Conservation (phyloP, 768 basidiomycete species). For the Pulveroboletus sp. region DNA sequence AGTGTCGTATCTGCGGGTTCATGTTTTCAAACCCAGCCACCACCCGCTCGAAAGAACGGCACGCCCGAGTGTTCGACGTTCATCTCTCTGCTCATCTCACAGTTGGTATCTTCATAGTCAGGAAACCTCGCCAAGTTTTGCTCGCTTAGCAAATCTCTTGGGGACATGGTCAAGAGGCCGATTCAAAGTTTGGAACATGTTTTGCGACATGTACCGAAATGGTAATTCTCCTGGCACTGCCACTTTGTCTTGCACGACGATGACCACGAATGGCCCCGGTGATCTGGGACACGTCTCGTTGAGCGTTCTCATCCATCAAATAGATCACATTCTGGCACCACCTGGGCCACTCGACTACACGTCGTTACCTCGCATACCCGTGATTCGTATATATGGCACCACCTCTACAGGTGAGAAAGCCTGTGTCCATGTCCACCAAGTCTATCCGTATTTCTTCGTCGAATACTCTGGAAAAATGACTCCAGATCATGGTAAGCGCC, state of each 20-base stretch:
- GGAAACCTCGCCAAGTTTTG: no score
- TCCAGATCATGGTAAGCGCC: conserved; percentile 57
- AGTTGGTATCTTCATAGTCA: background rate
- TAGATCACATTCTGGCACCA: conserved; percentile 57
- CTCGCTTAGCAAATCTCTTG: background rate
- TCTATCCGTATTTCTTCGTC: conserved; percentile 90
- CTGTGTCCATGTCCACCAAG: conserved; percentile 89
- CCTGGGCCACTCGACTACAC: conserved; percentile 64
- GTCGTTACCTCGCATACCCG: conserved; percentile 61
- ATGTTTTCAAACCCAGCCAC: background rate
- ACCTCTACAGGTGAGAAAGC: conserved; percentile 73
- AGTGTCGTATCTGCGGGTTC: no score
- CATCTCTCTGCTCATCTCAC: background rate
- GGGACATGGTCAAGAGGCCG: background rate
- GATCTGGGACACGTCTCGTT: conserved; percentile 23
- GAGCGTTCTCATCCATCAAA: conserved; percentile 47
- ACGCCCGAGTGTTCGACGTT: background rate
- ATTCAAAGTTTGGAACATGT: no score
- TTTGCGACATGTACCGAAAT: background rate
- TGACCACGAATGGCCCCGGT: background rate
- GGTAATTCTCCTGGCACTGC: background rate
- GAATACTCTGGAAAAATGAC: conserved; percentile 70
- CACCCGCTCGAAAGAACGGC: background rate
- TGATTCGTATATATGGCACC: conserved; percentile 82
- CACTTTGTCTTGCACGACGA: conserved; percentile 1